phyloP scores from a whole-genome alignment of 2,329 filamentous ascomycete species.

The Exophiala phaeomuriformis region DNA sequence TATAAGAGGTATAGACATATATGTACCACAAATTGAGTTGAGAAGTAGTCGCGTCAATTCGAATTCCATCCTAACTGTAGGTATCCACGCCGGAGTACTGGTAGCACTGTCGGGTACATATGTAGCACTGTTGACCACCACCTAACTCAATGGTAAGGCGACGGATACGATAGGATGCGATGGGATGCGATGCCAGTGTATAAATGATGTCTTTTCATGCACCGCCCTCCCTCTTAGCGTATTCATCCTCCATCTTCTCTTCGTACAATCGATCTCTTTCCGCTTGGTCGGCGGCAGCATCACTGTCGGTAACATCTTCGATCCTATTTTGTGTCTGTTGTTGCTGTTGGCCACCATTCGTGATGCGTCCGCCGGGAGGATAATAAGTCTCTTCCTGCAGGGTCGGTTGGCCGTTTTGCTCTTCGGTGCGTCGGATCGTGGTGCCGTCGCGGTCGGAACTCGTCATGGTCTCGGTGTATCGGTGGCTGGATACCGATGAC shows the following conservation, averaged over 20 bases:
- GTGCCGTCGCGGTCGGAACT: constrained; percentile 18
- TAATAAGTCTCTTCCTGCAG: constrained; percentile 12
- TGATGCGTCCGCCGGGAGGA: constrained; percentile 1
- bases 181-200: too few relatives aligned
- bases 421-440: constrained; percentile 9
- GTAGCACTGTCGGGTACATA: too few relatives aligned
- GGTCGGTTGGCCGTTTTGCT: constrained; percentile 12
- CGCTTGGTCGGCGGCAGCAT: constrained; percentile 32
- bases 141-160: too few relatives aligned
- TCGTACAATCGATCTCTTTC: constrained; percentile 40
- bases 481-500: neutral
- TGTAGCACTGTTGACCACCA: too few relatives aligned
- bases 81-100: too few relatives aligned
- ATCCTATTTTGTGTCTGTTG: neutral
- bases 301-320: constrained; percentile 15
- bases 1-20: too few relatives aligned
- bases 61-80: too few relatives aligned
- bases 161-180: too few relatives aligned
- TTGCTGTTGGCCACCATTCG: neutral
- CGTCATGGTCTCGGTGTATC: constrained; percentile 11
- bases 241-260: constrained; percentile 43
- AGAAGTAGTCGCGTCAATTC: too few relatives aligned
- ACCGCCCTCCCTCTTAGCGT: constrained; percentile 39
- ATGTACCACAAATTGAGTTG: too few relatives aligned
- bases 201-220: constrained; percentile 29